These are phyloP conservation scores for Fomitopsis schrenkii DNA, from an alignment of 1,284 basidiomycete genomes.

Conservation along the genomic window DNA sequence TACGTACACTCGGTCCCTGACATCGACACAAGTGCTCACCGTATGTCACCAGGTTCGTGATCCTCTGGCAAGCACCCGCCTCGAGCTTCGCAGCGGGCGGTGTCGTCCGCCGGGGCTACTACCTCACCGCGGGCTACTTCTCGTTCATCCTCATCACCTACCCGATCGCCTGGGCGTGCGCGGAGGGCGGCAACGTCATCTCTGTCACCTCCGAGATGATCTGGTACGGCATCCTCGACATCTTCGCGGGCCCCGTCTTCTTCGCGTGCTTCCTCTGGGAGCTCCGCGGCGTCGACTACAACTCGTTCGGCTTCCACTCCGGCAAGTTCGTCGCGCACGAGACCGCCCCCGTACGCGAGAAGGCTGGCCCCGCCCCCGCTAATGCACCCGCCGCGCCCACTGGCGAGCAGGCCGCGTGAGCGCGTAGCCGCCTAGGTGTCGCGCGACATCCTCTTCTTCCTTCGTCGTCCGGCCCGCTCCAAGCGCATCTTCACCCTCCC, in stretches of 20 bases:
- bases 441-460: not conserved
- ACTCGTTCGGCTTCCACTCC: conserved; percentile 17
- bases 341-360: not conserved
- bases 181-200: conserved; percentile 43
- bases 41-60: conserved; percentile 26
- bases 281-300: conserved; percentile 20
- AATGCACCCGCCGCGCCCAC: not conserved
- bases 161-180: conserved; percentile 39
- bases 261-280: conserved; percentile 26
- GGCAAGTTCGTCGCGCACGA: conserved; percentile 18
- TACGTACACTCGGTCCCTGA: conserved; percentile 19
- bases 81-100: conserved; percentile 31
- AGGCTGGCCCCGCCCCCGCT: not conserved
- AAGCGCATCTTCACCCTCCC: not conserved
- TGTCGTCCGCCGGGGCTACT: conserved; percentile 36
- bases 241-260: conserved; percentile 50
- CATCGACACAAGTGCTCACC: conserved; percentile 2
- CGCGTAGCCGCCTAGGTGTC: not conserved
- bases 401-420: not conserved
- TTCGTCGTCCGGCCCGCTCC: not conserved
- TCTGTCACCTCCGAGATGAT: conserved; percentile 38
- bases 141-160: conserved; percentile 50
- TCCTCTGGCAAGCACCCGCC: conserved; percentile 23
- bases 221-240: conserved; percentile 56
- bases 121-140: conserved; percentile 35